Percentiles rank a stretch among this genome's conserved stretches.
Evolutionary conservation across 2,329 filamentous ascomycete genomes (phyloP).

Genomic region (Xylariaceae sp.): DNA sequence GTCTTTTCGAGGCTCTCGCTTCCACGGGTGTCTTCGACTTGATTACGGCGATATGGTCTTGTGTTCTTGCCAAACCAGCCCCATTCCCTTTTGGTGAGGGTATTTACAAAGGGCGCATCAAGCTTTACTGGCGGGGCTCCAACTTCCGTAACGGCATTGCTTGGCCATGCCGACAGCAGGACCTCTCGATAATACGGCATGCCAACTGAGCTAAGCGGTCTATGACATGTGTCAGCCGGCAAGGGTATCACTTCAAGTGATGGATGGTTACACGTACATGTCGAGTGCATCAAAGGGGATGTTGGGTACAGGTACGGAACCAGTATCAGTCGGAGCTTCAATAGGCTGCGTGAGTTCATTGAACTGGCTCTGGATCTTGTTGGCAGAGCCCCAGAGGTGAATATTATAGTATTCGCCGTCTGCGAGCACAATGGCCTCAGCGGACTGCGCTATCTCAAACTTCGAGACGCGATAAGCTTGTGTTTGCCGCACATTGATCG

Average conservation of each 20-base stretch:
- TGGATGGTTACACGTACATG: slow-evolving; percentile 48
- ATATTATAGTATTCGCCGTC: slow-evolving; percentile 76
- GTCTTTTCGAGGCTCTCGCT: slow-evolving; percentile 57
- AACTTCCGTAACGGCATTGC: slow-evolving; percentile 76
- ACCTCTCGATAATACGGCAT: slow-evolving; percentile 91
- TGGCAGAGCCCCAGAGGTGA: slow-evolving; percentile 83
- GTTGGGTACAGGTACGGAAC: slow-evolving; percentile 56
- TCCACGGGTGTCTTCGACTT: slow-evolving; percentile 72
- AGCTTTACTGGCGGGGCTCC: slow-evolving; percentile 76
- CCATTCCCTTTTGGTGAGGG: slow-evolving; percentile 68
- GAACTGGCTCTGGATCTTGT: slow-evolving; percentile 83
- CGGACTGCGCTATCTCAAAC: slow-evolving; percentile 83
- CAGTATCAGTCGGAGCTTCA: slow-evolving; percentile 78
- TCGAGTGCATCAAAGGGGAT: slow-evolving; percentile 66
- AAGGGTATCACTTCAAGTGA: not conserved
- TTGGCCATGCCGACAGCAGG: slow-evolving; percentile 85
- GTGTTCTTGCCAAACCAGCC: slow-evolving; percentile 77
- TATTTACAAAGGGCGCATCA: slow-evolving; percentile 65
- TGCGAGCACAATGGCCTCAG: slow-evolving; percentile 76
- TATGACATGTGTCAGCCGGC: slow-evolving; percentile 30
- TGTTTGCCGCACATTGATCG: slow-evolving; percentile 78
- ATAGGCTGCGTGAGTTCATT: slow-evolving; percentile 75
- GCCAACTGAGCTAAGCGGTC: slow-evolving; percentile 78
- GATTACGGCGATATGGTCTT: slow-evolving; percentile 70
- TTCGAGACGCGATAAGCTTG: slow-evolving; percentile 71